Percentiles rank a stretch among this genome's conserved stretches.
phyloP scores from a whole-genome alignment of 1,284 basidiomycete genomes.

The Vanrija humicola region DNA sequence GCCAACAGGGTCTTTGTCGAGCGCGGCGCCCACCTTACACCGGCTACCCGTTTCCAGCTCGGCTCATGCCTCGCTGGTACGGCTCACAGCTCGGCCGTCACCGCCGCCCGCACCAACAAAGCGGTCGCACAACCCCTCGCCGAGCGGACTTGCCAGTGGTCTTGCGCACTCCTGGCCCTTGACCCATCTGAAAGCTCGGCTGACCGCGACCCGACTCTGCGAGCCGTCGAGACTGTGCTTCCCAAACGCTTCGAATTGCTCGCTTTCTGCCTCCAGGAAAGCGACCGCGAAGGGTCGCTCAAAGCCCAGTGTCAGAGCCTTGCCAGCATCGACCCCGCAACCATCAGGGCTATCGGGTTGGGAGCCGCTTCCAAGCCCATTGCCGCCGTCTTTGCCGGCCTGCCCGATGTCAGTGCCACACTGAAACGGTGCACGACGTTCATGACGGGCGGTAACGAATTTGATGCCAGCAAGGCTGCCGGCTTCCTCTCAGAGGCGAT shows the following conservation, averaged over 20 bases:
- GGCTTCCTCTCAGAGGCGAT: slow-evolving; percentile 3
- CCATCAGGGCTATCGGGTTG: background rate
- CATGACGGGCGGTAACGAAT: slow-evolving; percentile 3
- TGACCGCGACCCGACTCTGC: background rate
- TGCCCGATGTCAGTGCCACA: slow-evolving; percentile 11
- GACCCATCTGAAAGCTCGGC: slow-evolving; percentile 4
- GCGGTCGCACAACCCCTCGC: slow-evolving; percentile 31
- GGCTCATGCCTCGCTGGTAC: slow-evolving; percentile 5
- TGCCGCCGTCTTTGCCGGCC: slow-evolving; percentile 2
- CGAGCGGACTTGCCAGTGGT: slow-evolving; percentile 27
- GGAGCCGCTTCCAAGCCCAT: slow-evolving; percentile 2
- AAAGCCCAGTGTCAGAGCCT: slow-evolving; percentile 18
- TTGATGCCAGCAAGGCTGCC: slow-evolving; percentile 1
- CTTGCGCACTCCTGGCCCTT: slow-evolving; percentile 7
- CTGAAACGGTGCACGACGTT: slow-evolving; percentile 13
- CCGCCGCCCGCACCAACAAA: slow-evolving; percentile 31
- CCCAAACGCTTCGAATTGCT: slow-evolving; percentile 69
- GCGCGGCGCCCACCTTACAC: background rate
- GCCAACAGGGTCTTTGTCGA: background rate
- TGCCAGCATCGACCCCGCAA: slow-evolving; percentile 4
- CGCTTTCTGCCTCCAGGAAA: slow-evolving; percentile 67
- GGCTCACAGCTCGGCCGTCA: slow-evolving; percentile 23
- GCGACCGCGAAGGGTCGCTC: slow-evolving; percentile 50
- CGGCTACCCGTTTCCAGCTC: background rate
- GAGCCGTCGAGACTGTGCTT: slow-evolving; percentile 1